Percentiles rank a stretch among this genome's conserved stretches.
phyloP scores from a whole-genome alignment of 1,139 yeast species.

The Lodderomyces parapsilosis region DNA sequence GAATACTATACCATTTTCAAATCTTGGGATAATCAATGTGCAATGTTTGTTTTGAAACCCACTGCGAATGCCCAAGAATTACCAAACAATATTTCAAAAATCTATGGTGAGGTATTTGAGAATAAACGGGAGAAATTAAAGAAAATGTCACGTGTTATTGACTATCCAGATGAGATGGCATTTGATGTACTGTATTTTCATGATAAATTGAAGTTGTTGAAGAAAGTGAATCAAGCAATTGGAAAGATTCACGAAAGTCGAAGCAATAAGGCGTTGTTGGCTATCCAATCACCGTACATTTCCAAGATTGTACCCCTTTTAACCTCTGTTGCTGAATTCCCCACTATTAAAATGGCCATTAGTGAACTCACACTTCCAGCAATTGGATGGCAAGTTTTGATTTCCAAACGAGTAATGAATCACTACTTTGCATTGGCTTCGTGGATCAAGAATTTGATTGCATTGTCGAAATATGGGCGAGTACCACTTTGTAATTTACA shows the following conservation, averaged over 20 bases:
- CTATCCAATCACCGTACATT: constrained; percentile 72
- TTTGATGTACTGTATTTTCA: constrained; percentile 53
- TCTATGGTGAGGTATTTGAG: constrained; percentile 53
- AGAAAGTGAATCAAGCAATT: constrained; percentile 53
- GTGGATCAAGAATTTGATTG: constrained; percentile 68
- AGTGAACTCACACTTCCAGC: constrained; percentile 66
- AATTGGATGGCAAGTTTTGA: constrained; percentile 79
- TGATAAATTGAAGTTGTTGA: constrained; percentile 50
- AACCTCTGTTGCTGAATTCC: constrained; percentile 54
- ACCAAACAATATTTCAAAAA: constrained; percentile 49
- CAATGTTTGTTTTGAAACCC: constrained; percentile 67
- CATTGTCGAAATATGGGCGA: constrained; percentile 68
- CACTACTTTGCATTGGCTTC: constrained; percentile 74
- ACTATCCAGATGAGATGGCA: constrained; percentile 48
- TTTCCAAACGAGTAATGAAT: constrained; percentile 66
- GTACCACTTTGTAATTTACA: constrained; percentile 86
- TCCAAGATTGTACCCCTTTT: constrained; percentile 42
- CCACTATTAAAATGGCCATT: constrained; percentile 60
- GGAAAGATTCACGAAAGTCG: constrained; percentile 64
- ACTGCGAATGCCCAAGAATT: constrained; percentile 66
- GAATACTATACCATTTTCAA: constrained; percentile 71
- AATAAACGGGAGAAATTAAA: constrained; percentile 48
- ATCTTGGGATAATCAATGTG: constrained; percentile 58
- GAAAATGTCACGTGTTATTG: constrained; percentile 44
- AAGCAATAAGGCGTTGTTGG: constrained; percentile 64